Evolutionary conservation across 1,139 yeast genomes (phyloP).

Genomic region (Meyerozyma elateridarum): DNA sequence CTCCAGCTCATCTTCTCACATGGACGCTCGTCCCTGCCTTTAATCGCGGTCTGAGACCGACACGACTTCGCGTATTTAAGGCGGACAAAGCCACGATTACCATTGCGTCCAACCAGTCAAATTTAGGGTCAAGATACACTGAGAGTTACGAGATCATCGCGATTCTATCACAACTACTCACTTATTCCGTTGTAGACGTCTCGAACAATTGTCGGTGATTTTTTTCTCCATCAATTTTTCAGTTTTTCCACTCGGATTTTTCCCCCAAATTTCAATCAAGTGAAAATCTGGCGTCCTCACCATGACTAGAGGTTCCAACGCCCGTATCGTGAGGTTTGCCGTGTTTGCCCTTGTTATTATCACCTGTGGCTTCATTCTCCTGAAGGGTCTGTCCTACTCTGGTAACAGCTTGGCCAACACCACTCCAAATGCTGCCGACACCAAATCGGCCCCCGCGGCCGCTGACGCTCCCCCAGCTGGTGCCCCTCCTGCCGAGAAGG

Average conservation of each 20-base stretch:
- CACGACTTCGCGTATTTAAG: constrained; percentile 2
- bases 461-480: constrained; percentile 14
- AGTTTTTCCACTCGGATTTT: neutral
- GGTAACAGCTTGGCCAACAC: constrained; percentile 15
- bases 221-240: neutral
- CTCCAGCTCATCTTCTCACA: no score
- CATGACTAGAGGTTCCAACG: constrained; percentile 42
- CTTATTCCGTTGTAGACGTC: no score
- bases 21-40: no score
- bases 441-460: constrained; percentile 8
- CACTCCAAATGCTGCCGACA: constrained; percentile 9
- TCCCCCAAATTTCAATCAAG: neutral
- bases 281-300: neutral
- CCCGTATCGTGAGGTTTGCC: constrained; percentile 58
- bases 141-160: no score
- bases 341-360: constrained; percentile 55
- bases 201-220: no score
- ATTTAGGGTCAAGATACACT: no score
- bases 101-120: no score
- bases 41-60: no score
- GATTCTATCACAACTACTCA: no score
- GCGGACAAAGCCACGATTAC: constrained; percentile 4
- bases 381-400: constrained; percentile 52
- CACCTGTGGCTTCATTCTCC: constrained; percentile 54
- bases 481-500: constrained; percentile 9